Percentiles rank a stretch among this genome's conserved stretches.
phyloP scores from a whole-genome alignment of 768 basidiomycete species.

The Russula foetens region DNA sequence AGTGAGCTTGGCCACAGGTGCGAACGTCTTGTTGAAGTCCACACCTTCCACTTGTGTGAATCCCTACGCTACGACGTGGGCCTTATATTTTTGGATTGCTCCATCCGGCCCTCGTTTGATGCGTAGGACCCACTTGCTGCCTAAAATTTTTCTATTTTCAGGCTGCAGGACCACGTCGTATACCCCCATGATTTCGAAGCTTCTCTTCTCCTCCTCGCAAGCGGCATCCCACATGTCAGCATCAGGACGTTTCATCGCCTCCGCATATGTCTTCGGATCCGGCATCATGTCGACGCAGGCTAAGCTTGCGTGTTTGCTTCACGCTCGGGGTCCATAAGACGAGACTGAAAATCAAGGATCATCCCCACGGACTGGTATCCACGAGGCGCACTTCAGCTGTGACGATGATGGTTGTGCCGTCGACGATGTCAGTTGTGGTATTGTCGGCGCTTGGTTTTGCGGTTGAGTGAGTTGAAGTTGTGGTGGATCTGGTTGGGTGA shows the following conservation, averaged over 20 bases:
- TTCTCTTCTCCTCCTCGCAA: background rate
- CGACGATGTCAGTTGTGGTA: too few relatives aligned
- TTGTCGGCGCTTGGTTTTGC: too few relatives aligned
- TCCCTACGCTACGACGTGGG: slow-evolving; percentile 31
- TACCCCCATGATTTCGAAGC: slow-evolving; percentile 1
- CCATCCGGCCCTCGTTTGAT: slow-evolving; percentile 29
- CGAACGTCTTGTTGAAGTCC: slow-evolving; percentile 22
- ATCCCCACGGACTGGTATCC: background rate
- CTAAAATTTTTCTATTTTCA: slow-evolving; percentile 23
- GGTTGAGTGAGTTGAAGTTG: too few relatives aligned
- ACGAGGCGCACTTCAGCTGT: background rate
- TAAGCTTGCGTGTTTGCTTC: background rate
- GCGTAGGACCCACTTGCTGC: slow-evolving; percentile 28
- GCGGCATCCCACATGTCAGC: background rate
- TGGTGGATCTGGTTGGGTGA: too few relatives aligned
- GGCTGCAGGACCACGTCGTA: slow-evolving; percentile 22
- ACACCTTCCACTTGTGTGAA: slow-evolving; percentile 30
- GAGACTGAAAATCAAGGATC: background rate
- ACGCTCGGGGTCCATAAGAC: background rate
- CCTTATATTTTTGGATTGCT: slow-evolving; percentile 28
- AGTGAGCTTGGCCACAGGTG: slow-evolving; percentile 17
- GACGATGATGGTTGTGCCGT: too few relatives aligned
- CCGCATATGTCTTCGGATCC: background rate
- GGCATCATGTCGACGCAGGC: too few relatives aligned
- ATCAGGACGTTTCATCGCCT: background rate